Evolutionary conservation across 2,329 filamentous ascomycete genomes (phyloP).

Genomic region (Trichoderma sp.): DNA sequence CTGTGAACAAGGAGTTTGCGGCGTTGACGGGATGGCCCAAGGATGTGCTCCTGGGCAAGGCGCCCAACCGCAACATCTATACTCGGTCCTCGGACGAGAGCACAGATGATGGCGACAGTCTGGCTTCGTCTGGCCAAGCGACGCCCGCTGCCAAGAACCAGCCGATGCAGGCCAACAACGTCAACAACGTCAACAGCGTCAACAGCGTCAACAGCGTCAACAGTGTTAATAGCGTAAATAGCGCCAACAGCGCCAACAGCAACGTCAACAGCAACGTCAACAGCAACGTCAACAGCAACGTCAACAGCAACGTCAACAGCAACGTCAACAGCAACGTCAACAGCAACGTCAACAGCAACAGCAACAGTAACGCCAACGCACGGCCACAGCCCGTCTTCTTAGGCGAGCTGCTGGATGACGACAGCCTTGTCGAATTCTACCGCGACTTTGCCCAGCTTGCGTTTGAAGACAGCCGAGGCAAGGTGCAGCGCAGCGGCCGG

Average conservation of each 20-base stretch:
- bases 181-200: constrained; percentile 40
- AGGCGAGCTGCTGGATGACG: constrained; percentile 88
- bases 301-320: too few relatives aligned
- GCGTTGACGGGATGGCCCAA: constrained; percentile 93
- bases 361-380: constrained; percentile 40
- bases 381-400: constrained; percentile 79
- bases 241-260: too few relatives aligned
- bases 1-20: constrained; percentile 95
- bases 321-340: too few relatives aligned
- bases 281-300: too few relatives aligned
- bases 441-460: constrained; percentile 91
- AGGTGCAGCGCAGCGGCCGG: constrained; percentile 78
- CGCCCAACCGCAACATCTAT: constrained; percentile 85
- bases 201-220: too few relatives aligned
- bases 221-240: too few relatives aligned
- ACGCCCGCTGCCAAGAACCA: constrained; percentile 50
- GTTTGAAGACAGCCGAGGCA: constrained; percentile 85
- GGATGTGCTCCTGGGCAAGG: constrained; percentile 81
- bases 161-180: constrained; percentile 42
- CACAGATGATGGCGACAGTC: constrained; percentile 35
- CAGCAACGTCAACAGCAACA: constrained; percentile 38
- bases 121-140: constrained; percentile 37
- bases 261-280: too few relatives aligned
- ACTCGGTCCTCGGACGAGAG: constrained; percentile 43
- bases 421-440: constrained; percentile 90